phyloP scores from a whole-genome alignment of 2,329 filamentous ascomycete genomes.

The Orbilia ellipsospora region DNA sequence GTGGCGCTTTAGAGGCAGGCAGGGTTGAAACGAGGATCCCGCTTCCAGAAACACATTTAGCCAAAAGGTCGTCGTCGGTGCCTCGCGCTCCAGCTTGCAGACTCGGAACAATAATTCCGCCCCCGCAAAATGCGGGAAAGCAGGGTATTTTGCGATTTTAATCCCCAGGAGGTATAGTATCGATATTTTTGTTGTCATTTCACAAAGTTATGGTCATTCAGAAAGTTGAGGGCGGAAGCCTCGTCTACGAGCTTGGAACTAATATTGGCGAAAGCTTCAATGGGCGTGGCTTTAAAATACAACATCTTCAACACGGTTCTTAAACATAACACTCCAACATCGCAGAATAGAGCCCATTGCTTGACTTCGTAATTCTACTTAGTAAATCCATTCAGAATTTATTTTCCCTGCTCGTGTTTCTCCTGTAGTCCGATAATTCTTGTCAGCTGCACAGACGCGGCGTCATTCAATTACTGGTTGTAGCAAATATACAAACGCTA shows the following conservation, averaged over 20 bases:
- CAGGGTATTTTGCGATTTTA: conserved; percentile 3
- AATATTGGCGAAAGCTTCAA: too few species aligned
- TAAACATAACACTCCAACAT: not conserved
- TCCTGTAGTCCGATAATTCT: too few species aligned
- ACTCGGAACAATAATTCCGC: conserved; percentile 13
- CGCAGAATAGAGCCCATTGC: not conserved
- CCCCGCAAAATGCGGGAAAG: conserved; percentile 37
- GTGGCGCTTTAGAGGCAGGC: conserved; percentile 36
- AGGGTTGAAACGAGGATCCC: conserved; percentile 48
- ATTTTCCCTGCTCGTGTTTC: too few species aligned
- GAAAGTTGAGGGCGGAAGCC: not conserved
- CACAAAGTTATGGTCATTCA: not conserved
- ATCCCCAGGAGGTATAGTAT: too few species aligned
- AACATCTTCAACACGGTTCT: not conserved
- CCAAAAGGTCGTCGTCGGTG: conserved; percentile 16
- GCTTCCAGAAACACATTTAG: conserved; percentile 39
- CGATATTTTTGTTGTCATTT: not conserved
- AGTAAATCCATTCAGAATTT: too few species aligned
- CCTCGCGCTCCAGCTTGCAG: not conserved
- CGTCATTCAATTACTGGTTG: conserved; percentile 24
- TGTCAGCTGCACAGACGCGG: not conserved
- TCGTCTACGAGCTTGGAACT: not conserved
- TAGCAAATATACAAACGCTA: conserved; percentile 19
- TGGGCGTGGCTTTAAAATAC: not conserved
- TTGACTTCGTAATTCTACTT: too few species aligned